Evolutionary conservation across 2,329 filamentous ascomycete species (phyloP).

Genomic region (Stachybotrys elegans): DNA sequence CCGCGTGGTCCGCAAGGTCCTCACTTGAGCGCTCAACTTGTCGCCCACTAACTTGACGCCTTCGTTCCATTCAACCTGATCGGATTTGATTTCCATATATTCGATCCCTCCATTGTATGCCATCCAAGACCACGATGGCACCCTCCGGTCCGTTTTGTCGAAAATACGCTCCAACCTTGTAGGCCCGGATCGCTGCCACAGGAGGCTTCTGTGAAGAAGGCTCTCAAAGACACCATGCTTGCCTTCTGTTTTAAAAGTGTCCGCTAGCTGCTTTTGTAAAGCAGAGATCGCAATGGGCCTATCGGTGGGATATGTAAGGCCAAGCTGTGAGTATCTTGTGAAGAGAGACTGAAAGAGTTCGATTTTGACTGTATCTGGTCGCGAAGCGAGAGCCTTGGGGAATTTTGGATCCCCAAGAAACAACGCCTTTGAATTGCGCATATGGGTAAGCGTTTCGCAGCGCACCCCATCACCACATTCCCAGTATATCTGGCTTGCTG

Average conservation of each 20-base stretch:
- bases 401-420: background rate
- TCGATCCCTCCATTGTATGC: background rate
- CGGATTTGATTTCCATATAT: no score
- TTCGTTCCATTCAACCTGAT: no score
- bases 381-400: no score
- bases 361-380: no score
- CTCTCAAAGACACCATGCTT: background rate
- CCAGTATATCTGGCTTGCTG: background rate
- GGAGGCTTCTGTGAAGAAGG: background rate
- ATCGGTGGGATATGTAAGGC: no score
- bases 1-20: no score
- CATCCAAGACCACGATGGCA: conserved; percentile 2
- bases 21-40: no score
- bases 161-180: background rate
- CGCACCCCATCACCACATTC: background rate
- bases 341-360: no score
- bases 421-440: background rate
- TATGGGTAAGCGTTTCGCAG: background rate
- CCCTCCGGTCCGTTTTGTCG: background rate
- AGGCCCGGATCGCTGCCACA: background rate
- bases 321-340: no score
- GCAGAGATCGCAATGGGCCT: no score
- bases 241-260: background rate
- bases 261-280: background rate
- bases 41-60: no score